Percentiles rank a stretch among this genome's conserved stretches.
Conservation (phyloP, 805 yeast species). For the Limtongozyma cylindracea region DNA sequence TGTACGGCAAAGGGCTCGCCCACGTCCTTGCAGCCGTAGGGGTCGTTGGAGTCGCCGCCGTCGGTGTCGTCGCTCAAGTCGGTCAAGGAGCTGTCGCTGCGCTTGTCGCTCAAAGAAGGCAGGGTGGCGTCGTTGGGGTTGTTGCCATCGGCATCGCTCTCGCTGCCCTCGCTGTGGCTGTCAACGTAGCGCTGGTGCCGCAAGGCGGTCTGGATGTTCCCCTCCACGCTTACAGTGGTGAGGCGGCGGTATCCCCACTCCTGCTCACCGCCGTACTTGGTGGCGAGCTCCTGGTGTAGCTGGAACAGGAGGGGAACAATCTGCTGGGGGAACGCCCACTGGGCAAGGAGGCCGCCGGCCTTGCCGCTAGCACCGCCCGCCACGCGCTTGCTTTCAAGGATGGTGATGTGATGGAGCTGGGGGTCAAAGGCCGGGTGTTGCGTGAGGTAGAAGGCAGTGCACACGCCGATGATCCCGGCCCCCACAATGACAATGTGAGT, state of each 20-base stretch:
- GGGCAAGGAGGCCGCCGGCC: slow-evolving; percentile 86
- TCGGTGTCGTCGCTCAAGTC: slow-evolving; percentile 2
- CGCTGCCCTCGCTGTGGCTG: slow-evolving; percentile 4
- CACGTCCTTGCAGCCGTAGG: no score
- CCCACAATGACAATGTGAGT: slow-evolving; percentile 70
- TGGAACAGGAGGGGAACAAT: slow-evolving; percentile 73
- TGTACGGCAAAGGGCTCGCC: no score
- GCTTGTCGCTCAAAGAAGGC: no score
- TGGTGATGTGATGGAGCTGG: slow-evolving; percentile 51
- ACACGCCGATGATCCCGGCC: slow-evolving; percentile 91
- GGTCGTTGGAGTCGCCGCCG: slow-evolving; percentile 1
- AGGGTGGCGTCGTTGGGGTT: no score
- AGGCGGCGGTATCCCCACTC: slow-evolving; percentile 89
- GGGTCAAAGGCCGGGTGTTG: slow-evolving; percentile 63
- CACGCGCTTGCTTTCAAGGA: slow-evolving; percentile 71
- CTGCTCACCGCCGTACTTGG: slow-evolving; percentile 53
- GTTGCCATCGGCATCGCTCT: slow-evolving; percentile 4
- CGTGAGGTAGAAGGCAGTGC: slow-evolving; percentile 76
- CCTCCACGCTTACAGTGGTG: slow-evolving; percentile 71
- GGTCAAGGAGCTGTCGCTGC: no score
- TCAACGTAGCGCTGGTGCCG: slow-evolving; percentile 5
- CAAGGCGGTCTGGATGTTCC: slow-evolving; percentile 33
- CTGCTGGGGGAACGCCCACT: slow-evolving; percentile 94
- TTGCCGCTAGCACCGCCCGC: slow-evolving; percentile 97
- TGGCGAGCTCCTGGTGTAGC: slow-evolving; percentile 63